Evolutionary conservation across 2,329 filamentous ascomycete species (phyloP), one percentile per base, ranked within the genome.

Genomic region (Pestalotiopsis sp.): DNA sequence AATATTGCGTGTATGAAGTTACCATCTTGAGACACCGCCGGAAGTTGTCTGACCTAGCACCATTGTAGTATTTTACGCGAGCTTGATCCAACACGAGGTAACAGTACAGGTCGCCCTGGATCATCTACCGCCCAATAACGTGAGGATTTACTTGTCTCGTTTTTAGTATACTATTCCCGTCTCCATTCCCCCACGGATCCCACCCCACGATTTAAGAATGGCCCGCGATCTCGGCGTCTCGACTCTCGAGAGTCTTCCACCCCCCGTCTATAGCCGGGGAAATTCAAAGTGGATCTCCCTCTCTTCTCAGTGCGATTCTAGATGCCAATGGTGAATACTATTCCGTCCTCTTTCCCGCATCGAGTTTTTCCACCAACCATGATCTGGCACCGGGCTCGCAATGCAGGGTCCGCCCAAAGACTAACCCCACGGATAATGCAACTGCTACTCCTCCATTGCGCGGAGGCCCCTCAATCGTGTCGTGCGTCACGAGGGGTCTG

Each of bases 361-460:
- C 13, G 26, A 66, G 57, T 66, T 66, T 66, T 66, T 58, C 65
- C 65, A 66, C 58, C 65, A 66, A 66, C 55, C 30, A 66, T 17
- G 30, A 38, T 11, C 26, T n/a, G 44, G 11, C 22, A 56, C 10
- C 62, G 22, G 40, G 20, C 11, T 24, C 14, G 7, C 26, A 39
- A 44, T 65, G 24, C 62, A 38, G 40, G 62, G 62, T 56, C 64
- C 64, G 35, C 64, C 35, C 13, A 17, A 60, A 35, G 30, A 65
- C 26, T n/a, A 59, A 66, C 64, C 64, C 64, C 64, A 66, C 64
- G 64, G 44, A 66, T 66, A 26, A 39, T 61, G 58, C 58, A 39
- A 35, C 57, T 22, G 26, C 57, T 17, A 24, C 57, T 22, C 57
- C 26, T 61, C 35, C 14, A 20, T 20, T 24, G 24, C 22, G 13